These are phyloP conservation scores for Acer saccharum DNA, from an alignment of 345 rosid species.

Conservation along the genomic window DNA sequence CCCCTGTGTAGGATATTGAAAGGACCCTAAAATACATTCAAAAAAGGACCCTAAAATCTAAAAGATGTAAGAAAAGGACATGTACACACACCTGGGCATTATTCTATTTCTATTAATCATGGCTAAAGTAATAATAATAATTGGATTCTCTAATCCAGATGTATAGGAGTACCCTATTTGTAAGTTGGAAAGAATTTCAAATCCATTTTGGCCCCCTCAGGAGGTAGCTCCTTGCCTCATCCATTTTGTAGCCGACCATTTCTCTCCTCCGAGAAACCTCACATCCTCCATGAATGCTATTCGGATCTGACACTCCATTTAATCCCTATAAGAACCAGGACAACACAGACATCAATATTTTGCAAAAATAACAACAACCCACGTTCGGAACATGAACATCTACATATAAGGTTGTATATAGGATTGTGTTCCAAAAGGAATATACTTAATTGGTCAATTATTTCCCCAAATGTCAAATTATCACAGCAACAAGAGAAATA, in stretches of 20 bases:
- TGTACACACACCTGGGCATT: background rate
- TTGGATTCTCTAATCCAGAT: constrained; percentile 7
- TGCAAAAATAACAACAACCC: too few species aligned
- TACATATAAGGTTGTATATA: background rate
- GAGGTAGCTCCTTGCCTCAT: constrained; percentile 70
- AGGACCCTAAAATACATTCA: too few species aligned
- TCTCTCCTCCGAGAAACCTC: constrained; percentile 79
- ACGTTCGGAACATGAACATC: background rate
- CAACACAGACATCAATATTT: background rate
- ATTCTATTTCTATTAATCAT: background rate
- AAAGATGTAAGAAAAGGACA: too few species aligned
- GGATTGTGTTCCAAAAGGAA: background rate
- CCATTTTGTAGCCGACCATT: constrained; percentile 99
- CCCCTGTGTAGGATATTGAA: too few species aligned
- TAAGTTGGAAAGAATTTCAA: background rate
- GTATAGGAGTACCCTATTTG: background rate
- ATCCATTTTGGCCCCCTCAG: constrained; percentile 23
- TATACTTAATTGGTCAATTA: background rate
- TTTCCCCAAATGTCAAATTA: background rate
- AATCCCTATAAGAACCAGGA: constrained; percentile 53
- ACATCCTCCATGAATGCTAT: constrained; percentile 91
- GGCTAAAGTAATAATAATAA: background rate
- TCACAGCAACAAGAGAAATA: background rate
- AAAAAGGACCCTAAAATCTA: background rate
- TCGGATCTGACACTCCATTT: constrained; percentile 82